phyloP scores from a whole-genome alignment of 2,329 filamentous ascomycete species.

The Leptosphaerulina australis region DNA sequence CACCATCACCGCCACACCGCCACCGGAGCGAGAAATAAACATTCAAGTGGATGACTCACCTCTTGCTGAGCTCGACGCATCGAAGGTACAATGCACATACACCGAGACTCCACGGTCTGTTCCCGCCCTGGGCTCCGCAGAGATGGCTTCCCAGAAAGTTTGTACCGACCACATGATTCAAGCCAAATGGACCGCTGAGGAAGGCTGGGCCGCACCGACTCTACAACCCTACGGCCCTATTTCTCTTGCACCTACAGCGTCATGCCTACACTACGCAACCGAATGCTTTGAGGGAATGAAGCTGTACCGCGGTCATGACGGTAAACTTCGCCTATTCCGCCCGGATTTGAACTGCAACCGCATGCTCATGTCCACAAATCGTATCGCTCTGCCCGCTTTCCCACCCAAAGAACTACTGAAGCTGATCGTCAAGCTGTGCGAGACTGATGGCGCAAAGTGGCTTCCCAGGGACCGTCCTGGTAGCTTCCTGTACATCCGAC shows the following conservation, averaged over 20 bases:
- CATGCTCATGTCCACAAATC: conserved; percentile 60
- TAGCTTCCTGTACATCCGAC: conserved; percentile 81
- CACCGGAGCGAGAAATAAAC: conserved; percentile 26
- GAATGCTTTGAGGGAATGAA: conserved; percentile 91
- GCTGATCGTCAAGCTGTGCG: conserved; percentile 73
- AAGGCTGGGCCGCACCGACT: conserved; percentile 75
- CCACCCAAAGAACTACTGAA: conserved; percentile 73
- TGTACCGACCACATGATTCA: conserved; percentile 90
- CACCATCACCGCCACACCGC: conserved; percentile 33
- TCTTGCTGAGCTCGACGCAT: conserved; percentile 53
- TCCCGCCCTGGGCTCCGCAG: conserved; percentile 49
- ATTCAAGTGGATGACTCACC: conserved; percentile 25
- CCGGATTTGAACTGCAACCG: conserved; percentile 73
- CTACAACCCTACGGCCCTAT: conserved; percentile 79
- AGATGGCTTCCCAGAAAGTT: conserved; percentile 49
- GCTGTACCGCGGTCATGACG: conserved; percentile 70
- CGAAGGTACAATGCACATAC: conserved; percentile 50
- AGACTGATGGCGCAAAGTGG: conserved; percentile 78
- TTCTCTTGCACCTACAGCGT: conserved; percentile 78
- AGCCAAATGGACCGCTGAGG: conserved; percentile 66
- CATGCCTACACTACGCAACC: conserved; percentile 84
- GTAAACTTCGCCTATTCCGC: conserved; percentile 77
- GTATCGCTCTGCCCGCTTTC: conserved; percentile 78
- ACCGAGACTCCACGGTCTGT: conserved; percentile 51
- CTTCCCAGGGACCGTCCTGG: conserved; percentile 72